Conservation (phyloP, 352 stramenopile genomes). For the Pythium aristosporum region DNA sequence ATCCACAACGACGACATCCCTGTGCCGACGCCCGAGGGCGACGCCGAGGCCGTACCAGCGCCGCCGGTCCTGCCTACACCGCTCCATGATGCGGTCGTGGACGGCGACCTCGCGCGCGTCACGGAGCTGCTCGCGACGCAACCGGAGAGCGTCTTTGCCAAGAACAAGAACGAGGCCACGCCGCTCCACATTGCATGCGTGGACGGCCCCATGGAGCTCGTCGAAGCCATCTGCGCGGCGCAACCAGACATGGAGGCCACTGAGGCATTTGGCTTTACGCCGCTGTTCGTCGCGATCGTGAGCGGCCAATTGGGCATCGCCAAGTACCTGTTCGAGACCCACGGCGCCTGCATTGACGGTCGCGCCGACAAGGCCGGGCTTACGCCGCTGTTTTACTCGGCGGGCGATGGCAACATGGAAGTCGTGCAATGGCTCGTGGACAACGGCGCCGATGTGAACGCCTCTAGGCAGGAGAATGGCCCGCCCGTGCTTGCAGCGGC, state of each 20-base stretch:
- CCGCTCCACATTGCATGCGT: constrained; percentile 32
- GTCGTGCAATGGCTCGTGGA: constrained; percentile 26
- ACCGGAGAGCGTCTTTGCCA: constrained; percentile 24
- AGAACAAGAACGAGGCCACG: constrained; percentile 28
- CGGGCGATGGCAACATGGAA: constrained; percentile 17
- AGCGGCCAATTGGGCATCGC: constrained; percentile 29
- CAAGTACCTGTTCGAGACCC: constrained; percentile 15
- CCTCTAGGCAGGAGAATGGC: constrained; percentile 14
- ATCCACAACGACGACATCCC: constrained; percentile 21
- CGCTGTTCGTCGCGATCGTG: constrained; percentile 31
- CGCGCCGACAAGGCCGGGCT: constrained; percentile 26
- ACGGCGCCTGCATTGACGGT: constrained; percentile 24
- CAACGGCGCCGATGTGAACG: constrained; percentile 29
- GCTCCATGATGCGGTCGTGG: constrained; percentile 28
- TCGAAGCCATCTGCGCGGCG: constrained; percentile 22
- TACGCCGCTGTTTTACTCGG: constrained; percentile 31
- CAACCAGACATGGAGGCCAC: constrained; percentile 25
- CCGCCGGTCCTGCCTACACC: constrained; percentile 16
- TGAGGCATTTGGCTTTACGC: constrained; percentile 28
- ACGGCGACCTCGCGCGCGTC: constrained; percentile 23
- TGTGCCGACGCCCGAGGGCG: not conserved
- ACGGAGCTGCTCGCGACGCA: constrained; percentile 14
- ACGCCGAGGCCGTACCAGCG: not conserved
- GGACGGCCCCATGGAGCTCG: constrained; percentile 27
- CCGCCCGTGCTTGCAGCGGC: constrained; percentile 27